Conservation (phyloP, 768 basidiomycete genomes). For the Boletellus ananiceps region DNA sequence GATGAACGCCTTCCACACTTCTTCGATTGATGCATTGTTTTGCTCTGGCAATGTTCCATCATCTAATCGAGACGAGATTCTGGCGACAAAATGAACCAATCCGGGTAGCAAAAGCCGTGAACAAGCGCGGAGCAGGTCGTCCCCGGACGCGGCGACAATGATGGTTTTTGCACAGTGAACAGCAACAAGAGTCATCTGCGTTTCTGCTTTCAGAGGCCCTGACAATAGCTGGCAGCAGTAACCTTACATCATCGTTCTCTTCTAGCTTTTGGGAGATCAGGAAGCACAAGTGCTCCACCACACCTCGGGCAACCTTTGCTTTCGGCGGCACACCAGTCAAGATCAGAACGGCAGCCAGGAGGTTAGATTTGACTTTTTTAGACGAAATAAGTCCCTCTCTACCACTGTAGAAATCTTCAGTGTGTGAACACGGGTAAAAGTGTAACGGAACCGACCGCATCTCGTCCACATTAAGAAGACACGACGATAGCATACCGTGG, state of each 20-base stretch:
- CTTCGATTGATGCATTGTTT: slow-evolving; percentile 61
- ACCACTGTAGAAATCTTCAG: slow-evolving; percentile 46
- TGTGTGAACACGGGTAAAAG: background rate
- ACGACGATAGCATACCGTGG: slow-evolving; percentile 82
- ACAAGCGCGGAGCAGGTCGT: slow-evolving; percentile 65
- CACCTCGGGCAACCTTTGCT: slow-evolving; percentile 63
- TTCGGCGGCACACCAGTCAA: slow-evolving; percentile 71
- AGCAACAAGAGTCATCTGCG: slow-evolving; percentile 75
- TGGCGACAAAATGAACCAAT: slow-evolving; percentile 75
- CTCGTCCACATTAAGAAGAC: slow-evolving; percentile 81
- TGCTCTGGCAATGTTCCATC: slow-evolving; percentile 52
- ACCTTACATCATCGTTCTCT: slow-evolving; percentile 59
- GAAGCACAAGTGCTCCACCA: slow-evolving; percentile 82
- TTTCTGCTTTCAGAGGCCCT: slow-evolving; percentile 1
- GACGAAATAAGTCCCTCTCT: slow-evolving; percentile 71
- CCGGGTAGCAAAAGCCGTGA: slow-evolving; percentile 70
- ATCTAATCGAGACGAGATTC: slow-evolving; percentile 55
- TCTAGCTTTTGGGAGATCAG: slow-evolving; percentile 76
- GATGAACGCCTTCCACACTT: slow-evolving; percentile 79
- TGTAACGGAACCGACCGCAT: slow-evolving; percentile 63
- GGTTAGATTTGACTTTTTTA: slow-evolving; percentile 86
- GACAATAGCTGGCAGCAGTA: slow-evolving; percentile 8
- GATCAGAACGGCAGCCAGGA: slow-evolving; percentile 80
- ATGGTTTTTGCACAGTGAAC: slow-evolving; percentile 88
- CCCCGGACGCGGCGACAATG: slow-evolving; percentile 66